Percentiles rank a stretch among this genome's conserved stretches.
Evolutionary conservation across 2,329 filamentous ascomycete species (phyloP).

Genomic region (Leptoxyphium fumago): DNA sequence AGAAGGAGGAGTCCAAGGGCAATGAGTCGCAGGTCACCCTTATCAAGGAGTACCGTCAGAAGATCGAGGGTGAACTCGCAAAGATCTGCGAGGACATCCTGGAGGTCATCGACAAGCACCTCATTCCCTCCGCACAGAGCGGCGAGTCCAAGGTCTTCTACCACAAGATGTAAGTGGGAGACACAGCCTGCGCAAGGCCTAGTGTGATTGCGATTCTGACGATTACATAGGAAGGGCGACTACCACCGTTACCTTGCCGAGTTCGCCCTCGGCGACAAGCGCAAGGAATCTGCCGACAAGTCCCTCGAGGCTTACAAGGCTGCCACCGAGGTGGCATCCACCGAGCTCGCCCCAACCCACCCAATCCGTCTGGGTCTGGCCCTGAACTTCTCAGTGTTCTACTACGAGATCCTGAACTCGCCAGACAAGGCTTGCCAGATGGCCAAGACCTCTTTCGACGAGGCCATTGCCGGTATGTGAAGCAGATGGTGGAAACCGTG

Average conservation of each 20-base stretch:
- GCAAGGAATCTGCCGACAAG: conserved; percentile 86
- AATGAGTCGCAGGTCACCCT: conserved; percentile 77
- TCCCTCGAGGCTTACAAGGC: conserved; percentile 95
- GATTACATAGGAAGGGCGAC: conserved; percentile 73
- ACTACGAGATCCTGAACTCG: conserved; percentile 99
- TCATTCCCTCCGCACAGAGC: conserved; percentile 85
- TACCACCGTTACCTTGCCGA: conserved; percentile 98
- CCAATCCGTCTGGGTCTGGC: conserved; percentile 85
- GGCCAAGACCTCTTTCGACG: conserved; percentile 89
- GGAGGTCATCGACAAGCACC: conserved; percentile 80
- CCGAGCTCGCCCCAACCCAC: conserved; percentile 79
- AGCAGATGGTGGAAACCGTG: background rate
- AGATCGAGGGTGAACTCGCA: conserved; percentile 92
- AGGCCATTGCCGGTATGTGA: conserved; percentile 70
- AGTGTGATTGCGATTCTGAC: background rate
- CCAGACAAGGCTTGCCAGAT: conserved; percentile 97
- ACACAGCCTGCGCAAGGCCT: background rate
- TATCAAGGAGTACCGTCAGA: conserved; percentile 97
- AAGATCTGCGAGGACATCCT: conserved; percentile 98
- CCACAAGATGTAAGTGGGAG: conserved; percentile 77
- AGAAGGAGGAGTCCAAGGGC: conserved; percentile 99
- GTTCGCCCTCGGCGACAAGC: conserved; percentile 86
- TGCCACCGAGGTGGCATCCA: conserved; percentile 79
- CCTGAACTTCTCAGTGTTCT: conserved; percentile 96
- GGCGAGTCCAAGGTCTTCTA: conserved; percentile 99